Evolutionary conservation across 106 monocot genomes (phyloP).

Genomic region (Gastrodia elata): DNA sequence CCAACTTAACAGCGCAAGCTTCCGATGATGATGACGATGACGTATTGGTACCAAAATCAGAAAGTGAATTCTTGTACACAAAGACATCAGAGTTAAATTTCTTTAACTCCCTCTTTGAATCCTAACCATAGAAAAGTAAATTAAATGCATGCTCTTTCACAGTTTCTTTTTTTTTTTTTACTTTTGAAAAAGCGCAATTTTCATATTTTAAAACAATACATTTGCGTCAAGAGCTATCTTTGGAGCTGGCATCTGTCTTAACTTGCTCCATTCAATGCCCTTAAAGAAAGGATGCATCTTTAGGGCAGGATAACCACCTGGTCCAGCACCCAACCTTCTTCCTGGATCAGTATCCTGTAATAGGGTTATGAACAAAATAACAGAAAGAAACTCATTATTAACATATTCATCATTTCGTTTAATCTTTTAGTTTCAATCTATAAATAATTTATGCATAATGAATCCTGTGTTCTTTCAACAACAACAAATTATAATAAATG

Average conservation of each 20-base stretch:
- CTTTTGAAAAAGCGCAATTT: background rate
- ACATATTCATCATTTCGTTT: background rate
- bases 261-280: constrained; percentile 49
- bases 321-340: constrained; percentile 53
- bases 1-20: constrained; percentile 33
- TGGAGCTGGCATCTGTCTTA: constrained; percentile 32
- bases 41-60: constrained; percentile 12
- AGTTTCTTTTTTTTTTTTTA: background rate
- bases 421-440: background rate
- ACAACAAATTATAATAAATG: too few relatives aligned
- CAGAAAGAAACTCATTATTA: background rate
- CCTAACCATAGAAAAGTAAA: constrained; percentile 30
- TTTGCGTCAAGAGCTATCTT: constrained; percentile 32
- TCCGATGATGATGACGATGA: constrained; percentile 35
- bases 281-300: constrained; percentile 67
- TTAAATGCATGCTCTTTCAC: background rate
- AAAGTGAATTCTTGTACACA: constrained; percentile 14
- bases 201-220: constrained; percentile 15
- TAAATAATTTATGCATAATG: too few relatives aligned
- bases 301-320: constrained; percentile 47
- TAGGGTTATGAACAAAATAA: background rate
- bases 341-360: constrained; percentile 54
- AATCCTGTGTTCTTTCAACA: too few relatives aligned
- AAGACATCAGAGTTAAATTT: constrained; percentile 33
- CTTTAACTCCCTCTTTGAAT: constrained; percentile 40